phyloP scores from a whole-genome alignment of 2,329 filamentous ascomycete genomes.

The Colletotrichum sp. region DNA sequence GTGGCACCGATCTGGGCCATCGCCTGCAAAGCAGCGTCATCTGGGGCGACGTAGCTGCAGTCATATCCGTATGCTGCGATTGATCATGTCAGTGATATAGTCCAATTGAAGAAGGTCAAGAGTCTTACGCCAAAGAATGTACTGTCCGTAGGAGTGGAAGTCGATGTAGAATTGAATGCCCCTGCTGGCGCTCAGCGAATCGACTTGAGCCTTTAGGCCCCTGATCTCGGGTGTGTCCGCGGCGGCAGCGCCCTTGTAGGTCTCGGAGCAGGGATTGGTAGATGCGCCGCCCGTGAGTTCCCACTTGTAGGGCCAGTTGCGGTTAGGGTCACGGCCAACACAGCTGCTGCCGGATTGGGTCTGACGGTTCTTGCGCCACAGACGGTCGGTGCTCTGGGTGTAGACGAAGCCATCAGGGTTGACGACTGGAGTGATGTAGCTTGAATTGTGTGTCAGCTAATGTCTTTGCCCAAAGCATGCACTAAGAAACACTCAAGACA shows the following conservation, averaged over 20 bases:
- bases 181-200: conserved; percentile 42
- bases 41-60: conserved; percentile 19
- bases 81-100: rapidly evolving
- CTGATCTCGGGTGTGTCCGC: conserved; percentile 52
- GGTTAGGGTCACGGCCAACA: conserved; percentile 57
- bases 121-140: conserved; percentile 22
- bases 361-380: conserved; percentile 60
- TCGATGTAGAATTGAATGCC: conserved; percentile 69
- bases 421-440: conserved; percentile 55
- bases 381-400: conserved; percentile 48
- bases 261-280: conserved; percentile 52
- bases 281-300: conserved; percentile 48
- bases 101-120: background rate
- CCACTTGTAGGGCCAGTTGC: conserved; percentile 60
- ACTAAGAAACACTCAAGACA: rapidly evolving
- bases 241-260: conserved; percentile 44
- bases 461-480: rapidly evolving
- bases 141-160: conserved; percentile 67
- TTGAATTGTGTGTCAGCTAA: background rate
- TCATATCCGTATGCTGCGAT: conserved; percentile 19
- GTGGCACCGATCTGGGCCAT: conserved; percentile 14
- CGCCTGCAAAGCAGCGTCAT: background rate
- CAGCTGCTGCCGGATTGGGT: conserved; percentile 38
- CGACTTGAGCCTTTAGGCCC: conserved; percentile 50
- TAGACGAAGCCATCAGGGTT: conserved; percentile 57